Base-by-base conservation (phyloP, 192 early-diverging fungal genomes). In the Gryganskiella cystojenkinii region DNA sequence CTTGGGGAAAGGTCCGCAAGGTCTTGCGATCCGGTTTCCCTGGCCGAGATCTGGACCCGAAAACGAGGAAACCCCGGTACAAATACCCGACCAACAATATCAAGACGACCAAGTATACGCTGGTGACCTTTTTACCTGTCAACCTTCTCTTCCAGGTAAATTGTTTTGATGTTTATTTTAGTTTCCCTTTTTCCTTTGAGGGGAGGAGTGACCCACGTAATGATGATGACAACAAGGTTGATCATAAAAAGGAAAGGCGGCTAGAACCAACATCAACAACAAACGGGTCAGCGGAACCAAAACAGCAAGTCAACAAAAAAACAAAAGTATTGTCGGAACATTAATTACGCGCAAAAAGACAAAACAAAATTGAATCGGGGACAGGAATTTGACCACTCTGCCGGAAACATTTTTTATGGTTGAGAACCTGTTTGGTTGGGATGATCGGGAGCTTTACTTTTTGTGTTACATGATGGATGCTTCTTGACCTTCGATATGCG, bases 31-130 rank as follows among this genome's bases (percentile, higher is more conserved):
- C 66, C n/a, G 74, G 74, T 10, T 78, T 78, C 33, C 74, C 74
- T 33, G 74, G 74, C 20, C 43, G 74, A 4, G 74, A 78, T 30
- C 49, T 78, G 46, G 74, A 78, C 43, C 74, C 74, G 0, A 62
- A 42, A 50, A 78, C 74, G 22, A 45, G 74, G 1, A 78, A 69
- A 19, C 74, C 74, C 31, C 69, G 70, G 33, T 82, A 82, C 70
- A 83, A 80, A 58, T 83, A 83, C 45, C 82, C 82, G 15, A 83
- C 82, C 67, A 83, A 83, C 40, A 80, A 80, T 45, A 79, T 80
- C 64, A 79, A 80, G 58, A 83, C 82, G 15, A 83, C 82, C 20
- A 83, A 83, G 54, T 84, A 84, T 43, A 84, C 82, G 33, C 33
- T 78, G 25, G 13, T 72, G 47, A 85, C 75, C 5, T 81, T 81